Conservation (phyloP, 306 rosid genomes). For the Dryas drummondii region DNA sequence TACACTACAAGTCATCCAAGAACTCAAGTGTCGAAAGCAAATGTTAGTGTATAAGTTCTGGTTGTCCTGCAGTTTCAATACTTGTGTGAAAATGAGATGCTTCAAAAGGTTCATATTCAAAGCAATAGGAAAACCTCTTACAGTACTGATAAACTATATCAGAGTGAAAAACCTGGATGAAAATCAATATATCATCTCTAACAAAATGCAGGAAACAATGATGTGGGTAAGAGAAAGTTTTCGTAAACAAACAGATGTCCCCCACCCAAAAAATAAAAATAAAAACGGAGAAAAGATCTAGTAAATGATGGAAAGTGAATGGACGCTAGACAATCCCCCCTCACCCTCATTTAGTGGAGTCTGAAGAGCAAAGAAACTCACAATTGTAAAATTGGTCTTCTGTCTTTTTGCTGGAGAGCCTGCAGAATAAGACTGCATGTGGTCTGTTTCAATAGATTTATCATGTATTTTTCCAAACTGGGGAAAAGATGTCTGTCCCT, state of each 20-base stretch:
- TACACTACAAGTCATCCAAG: slow-evolving; percentile 4
- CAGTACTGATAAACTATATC: background rate
- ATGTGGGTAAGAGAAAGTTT: background rate
- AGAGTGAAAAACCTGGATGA: background rate
- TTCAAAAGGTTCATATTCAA: background rate
- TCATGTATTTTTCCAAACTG: slow-evolving; percentile 29
- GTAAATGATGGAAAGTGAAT: background rate
- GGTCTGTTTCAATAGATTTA: slow-evolving; percentile 36
- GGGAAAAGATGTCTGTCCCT: slow-evolving; percentile 52
- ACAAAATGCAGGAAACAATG: background rate
- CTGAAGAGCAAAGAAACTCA: slow-evolving; percentile 30
- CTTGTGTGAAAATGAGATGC: background rate
- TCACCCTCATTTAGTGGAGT: slow-evolving; percentile 6
- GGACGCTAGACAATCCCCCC: background rate
- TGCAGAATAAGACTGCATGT: slow-evolving; percentile 25
- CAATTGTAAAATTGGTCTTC: slow-evolving; percentile 46
- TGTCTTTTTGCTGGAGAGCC: slow-evolving; percentile 65
- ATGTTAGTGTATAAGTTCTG: background rate
- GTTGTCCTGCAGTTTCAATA: background rate
- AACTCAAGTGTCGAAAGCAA: background rate
- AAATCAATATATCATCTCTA: background rate
- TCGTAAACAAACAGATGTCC: background rate
- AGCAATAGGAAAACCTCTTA: background rate
- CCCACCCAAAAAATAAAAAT: too few species aligned
- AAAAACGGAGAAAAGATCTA: background rate